Percentiles rank a stretch among this genome's conserved stretches.
Evolutionary conservation across 139 green algal genomes (phyloP).

Genomic region (Haematococcus sp.): DNA sequence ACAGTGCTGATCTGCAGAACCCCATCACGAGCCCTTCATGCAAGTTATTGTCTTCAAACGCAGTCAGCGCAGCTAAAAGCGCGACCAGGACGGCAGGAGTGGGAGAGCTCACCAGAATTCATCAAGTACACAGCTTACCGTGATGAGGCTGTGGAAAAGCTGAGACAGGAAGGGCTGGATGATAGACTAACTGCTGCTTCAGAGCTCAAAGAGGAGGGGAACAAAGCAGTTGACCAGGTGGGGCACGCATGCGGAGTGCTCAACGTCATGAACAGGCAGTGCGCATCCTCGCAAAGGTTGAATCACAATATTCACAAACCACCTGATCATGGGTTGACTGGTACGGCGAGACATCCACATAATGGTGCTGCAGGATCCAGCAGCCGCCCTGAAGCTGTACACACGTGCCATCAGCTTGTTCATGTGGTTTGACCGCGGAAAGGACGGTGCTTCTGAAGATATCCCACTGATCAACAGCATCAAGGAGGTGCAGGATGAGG

Average conservation of each 20-base stretch:
- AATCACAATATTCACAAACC: too few species aligned
- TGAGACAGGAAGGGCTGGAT: background rate
- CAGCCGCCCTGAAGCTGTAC: slow-evolving; percentile 24
- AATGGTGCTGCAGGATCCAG: slow-evolving; percentile 21
- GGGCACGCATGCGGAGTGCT: too few species aligned
- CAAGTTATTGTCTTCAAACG: background rate
- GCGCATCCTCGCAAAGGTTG: too few species aligned
- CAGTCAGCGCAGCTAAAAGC: slow-evolving; percentile 24
- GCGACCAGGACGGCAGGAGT: slow-evolving; percentile 25
- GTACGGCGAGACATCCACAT: too few species aligned
- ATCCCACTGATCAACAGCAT: slow-evolving; percentile 24
- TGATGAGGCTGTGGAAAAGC: background rate
- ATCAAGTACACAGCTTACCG: slow-evolving; percentile 25
- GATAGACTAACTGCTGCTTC: background rate
- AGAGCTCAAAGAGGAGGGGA: slow-evolving; percentile 31
- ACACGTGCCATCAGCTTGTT: slow-evolving; percentile 23
- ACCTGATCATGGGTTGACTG: too few species aligned
- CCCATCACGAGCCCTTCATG: too few species aligned
- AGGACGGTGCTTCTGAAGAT: slow-evolving; percentile 21
- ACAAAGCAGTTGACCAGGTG: slow-evolving; percentile 17
- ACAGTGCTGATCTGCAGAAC: background rate
- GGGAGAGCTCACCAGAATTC: slow-evolving; percentile 29
- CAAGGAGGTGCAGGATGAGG: too few species aligned
- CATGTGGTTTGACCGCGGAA: slow-evolving; percentile 41
- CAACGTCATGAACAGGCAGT: too few species aligned